Conservation (phyloP, 768 basidiomycete species). For the Plicaturopsis crispa region DNA sequence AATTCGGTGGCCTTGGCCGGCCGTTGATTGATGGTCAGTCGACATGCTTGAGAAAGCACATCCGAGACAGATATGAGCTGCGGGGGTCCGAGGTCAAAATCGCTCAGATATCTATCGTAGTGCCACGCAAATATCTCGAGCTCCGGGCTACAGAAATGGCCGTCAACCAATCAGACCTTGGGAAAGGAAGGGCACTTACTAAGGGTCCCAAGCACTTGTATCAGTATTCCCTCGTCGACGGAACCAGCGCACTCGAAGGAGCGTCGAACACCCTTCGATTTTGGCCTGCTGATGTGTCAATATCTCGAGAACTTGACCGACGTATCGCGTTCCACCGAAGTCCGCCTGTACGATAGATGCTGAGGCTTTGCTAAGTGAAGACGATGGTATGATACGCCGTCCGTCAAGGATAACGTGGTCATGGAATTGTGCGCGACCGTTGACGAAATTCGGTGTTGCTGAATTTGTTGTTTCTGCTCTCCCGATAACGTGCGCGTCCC, state of each 20-base stretch:
- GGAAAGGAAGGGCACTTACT: constrained; percentile 1
- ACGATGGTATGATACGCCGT: constrained; percentile 4
- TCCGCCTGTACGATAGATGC: constrained; percentile 6
- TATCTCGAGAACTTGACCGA: constrained; percentile 5
- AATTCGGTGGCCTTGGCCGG: too few relatives aligned
- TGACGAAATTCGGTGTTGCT: too few relatives aligned
- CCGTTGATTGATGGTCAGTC: constrained; percentile 3
- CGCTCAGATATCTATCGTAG: constrained; percentile 1
- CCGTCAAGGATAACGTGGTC: too few relatives aligned
- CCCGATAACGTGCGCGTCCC: too few relatives aligned
- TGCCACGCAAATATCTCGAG: constrained; percentile 7
- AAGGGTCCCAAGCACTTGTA: constrained; percentile 6
- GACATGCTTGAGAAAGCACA: constrained; percentile 6
- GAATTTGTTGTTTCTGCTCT: too few relatives aligned
- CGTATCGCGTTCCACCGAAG: constrained; percentile 3
- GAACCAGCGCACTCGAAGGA: constrained; percentile 6
- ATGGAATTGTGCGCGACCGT: too few relatives aligned
- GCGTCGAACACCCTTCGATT: background rate
- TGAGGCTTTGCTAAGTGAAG: background rate
- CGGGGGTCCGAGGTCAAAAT: background rate
- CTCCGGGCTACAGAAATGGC: constrained; percentile 3
- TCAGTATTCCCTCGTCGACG: background rate
- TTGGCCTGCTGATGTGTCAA: constrained; percentile 5
- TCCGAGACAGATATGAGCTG: background rate
- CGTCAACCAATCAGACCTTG: too few relatives aligned